phyloP scores from a whole-genome alignment of 805 yeast genomes.

The Debaryomyces tyrocola region DNA sequence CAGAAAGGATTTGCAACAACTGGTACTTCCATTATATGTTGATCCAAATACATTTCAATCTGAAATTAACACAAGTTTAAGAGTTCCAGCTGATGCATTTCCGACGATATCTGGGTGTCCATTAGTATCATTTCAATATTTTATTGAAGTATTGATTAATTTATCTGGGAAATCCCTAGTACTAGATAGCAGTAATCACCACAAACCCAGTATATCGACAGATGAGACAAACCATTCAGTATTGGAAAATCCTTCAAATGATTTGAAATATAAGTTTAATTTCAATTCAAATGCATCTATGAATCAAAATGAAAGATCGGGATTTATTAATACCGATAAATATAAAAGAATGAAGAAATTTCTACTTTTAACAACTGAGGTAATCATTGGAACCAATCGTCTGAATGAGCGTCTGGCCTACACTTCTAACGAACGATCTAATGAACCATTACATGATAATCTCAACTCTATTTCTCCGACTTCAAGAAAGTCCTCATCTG shows the following conservation, averaged over 20 bases:
- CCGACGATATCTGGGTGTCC: constrained; percentile 77
- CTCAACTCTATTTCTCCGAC: constrained; percentile 3
- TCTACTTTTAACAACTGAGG: constrained; percentile 76
- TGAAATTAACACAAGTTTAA: constrained; percentile 59
- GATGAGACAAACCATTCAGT: constrained; percentile 12
- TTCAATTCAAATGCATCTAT: constrained; percentile 15
- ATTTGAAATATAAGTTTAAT: constrained; percentile 27
- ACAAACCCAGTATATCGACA: constrained; percentile 1
- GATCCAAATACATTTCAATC: constrained; percentile 62
- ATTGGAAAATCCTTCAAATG: constrained; percentile 7
- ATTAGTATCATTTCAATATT: constrained; percentile 78
- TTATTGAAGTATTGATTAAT: constrained; percentile 80
- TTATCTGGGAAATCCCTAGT: constrained; percentile 58
- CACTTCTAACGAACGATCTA: constrained; percentile 4
- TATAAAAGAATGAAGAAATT: constrained; percentile 75
- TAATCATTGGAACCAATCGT: constrained; percentile 74
- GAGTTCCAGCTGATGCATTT: constrained; percentile 82
- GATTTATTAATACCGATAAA: constrained; percentile 75
- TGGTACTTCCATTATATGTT: constrained; percentile 72
- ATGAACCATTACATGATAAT: not conserved
- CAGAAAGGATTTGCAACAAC: constrained; percentile 81
- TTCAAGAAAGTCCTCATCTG: constrained; percentile 10
- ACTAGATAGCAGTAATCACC: constrained; percentile 21
- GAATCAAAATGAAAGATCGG: constrained; percentile 32
- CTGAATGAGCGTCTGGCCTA: constrained; percentile 2